phyloP scores from a whole-genome alignment of 2,329 filamentous ascomycete species.

The Colletotrichum siamense region DNA sequence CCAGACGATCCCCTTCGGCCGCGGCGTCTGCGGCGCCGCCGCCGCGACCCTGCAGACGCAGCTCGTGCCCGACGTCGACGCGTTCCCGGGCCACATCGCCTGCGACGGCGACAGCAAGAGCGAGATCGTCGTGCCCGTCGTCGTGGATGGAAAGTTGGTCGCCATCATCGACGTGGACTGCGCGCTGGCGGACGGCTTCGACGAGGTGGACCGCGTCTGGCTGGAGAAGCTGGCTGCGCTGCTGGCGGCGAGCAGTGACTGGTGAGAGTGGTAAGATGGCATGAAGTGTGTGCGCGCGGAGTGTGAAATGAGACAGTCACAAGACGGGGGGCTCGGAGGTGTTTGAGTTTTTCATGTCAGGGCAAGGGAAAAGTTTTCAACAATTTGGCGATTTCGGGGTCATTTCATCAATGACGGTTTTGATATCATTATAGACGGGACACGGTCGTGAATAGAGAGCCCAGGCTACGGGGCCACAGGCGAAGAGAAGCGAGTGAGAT shows the following conservation, averaged over 20 bases:
- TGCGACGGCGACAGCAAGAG: constrained; percentile 79
- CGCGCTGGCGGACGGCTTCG: constrained; percentile 69
- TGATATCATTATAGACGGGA: neutral
- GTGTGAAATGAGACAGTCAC: too few species aligned
- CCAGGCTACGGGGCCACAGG: neutral
- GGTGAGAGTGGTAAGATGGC: constrained; percentile 43
- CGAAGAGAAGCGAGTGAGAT: neutral
- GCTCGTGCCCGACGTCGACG: constrained; percentile 72
- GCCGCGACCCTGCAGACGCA: constrained; percentile 67
- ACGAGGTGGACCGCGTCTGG: constrained; percentile 68
- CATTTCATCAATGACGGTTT: neutral
- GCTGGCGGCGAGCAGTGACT: constrained; percentile 68
- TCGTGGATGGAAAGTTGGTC: constrained; percentile 57
- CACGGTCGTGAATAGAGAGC: neutral
- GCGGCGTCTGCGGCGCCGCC: constrained; percentile 78
- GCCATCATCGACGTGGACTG: constrained; percentile 86
- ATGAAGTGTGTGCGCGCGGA: too few species aligned
- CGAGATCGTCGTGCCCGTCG: constrained; percentile 82
- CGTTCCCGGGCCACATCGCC: constrained; percentile 81
- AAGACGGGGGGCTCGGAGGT: neutral
- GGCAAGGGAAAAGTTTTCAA: neutral
- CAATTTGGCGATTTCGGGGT: neutral
- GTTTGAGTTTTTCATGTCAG: neutral
- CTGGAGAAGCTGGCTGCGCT: constrained; percentile 71
- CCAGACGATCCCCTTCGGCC: constrained; percentile 75